Base-by-base conservation (phyloP, 2,329 filamentous ascomycete genomes). In the Penicillium italicum region DNA sequence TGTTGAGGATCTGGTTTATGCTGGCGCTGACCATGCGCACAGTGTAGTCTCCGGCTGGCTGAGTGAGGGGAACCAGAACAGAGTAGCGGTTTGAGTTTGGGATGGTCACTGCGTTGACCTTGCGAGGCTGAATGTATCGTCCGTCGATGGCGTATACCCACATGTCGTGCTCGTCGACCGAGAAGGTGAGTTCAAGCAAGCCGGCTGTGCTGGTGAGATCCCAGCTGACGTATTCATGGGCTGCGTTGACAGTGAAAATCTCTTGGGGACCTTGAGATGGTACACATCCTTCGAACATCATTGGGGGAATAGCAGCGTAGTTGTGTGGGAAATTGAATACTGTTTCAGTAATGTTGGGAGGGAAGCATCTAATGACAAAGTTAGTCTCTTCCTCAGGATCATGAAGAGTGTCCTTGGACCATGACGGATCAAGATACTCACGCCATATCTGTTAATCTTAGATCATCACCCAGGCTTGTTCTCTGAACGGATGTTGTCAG, bases 1-100 rank as follows among this genome's bases (percentile, higher is more conserved):
- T 83, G 14, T 76, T 75, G 30, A 87, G 74, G 51, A 85, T 76
- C 64, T 87, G 85, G 11, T 80, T 77, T 2, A 76, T 68, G 30
- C 73, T 74, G 14, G 73, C 70, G 16, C 80, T 78, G 26, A 80
- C 78, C 38, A 81, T 73, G 3, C 85, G 82, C 31, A 86, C 79
- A 7, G 78, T 78, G 66, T 82, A 86, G 55, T 80, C 71, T 0
- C 79, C 80, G 0, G 75, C 61, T 1, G 63, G 65, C 38, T 77
- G 74, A 40, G 77, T 68, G 5, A 83, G 70, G 55, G 76, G 73
- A 3, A 79, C 63, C 2, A 79, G 55, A 10, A 76, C 71, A 0
- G 76, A 76, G 57, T 75, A 73, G 22, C 77, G 69, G 44, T 74
- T 70, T 10, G 76, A 74, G 33, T 70, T 71, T 18, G 66, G 58